Evolutionary conservation across 2,329 filamentous ascomycete genomes (phyloP), one percentile per base, ranked within the genome.

Genomic region (Claviceps spartinae): DNA sequence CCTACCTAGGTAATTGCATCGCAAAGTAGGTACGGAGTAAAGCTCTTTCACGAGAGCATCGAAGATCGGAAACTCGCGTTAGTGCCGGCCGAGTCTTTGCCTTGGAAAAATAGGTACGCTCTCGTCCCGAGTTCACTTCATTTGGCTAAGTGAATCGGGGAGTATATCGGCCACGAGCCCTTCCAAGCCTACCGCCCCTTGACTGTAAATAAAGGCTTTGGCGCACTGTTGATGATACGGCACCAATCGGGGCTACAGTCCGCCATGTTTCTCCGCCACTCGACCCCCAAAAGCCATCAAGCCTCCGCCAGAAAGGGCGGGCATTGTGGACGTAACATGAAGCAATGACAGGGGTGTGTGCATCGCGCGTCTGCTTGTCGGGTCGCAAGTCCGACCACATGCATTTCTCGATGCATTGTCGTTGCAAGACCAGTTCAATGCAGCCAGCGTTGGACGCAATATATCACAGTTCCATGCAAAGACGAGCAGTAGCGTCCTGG

Each of bases 211-310:
- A 22, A 22, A 22, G 22, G 22, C 50, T 48, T 54, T 50, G 54
- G 54, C 49, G 50, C 30, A 52, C 44, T 18, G 52, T 56, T 51
- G 54, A 50, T 50, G 52, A 56, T 52, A 52, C 16, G 16, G n/a
- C 30, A 9, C 30, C 41, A 43, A 14, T 43, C 42, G 42, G 20
- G 42, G 20, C 42, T 24, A 22, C 20, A 14, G 16, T 47, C 50
- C 38, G 38, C 40, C 47, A 45, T 49, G 40, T 30, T 26, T 44
- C 45, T 22, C 50, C 52, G 52, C 52, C 14, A 51, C 30, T 54
- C 48, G 41, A 47, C 49, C 52, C 51, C 48, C 49, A 20, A 54
- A 40, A 3, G 5, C 43, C 38, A 51, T 16, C 52, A 18, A 46
- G 36, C 14, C 49, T 42, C 49, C 44, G 44, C 40, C 44, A 48